phyloP scores from a whole-genome alignment of 179 eudicot species.

The Actinidia arguta region DNA sequence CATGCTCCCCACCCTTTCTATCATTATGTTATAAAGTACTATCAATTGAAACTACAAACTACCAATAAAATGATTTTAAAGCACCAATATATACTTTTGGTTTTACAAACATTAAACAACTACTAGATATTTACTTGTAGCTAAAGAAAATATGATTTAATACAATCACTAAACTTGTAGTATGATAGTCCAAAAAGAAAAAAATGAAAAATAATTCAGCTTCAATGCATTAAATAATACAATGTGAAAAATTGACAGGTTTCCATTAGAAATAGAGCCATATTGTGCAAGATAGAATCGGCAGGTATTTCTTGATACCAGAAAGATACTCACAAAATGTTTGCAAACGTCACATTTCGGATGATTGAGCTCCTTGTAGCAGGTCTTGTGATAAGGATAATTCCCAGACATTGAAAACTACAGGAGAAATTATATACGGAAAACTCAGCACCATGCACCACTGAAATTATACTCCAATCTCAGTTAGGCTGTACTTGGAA shows the following conservation, averaged over 20 bases:
- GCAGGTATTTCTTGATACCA: constrained; percentile 16
- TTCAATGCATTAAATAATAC: neutral
- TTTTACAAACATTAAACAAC: neutral
- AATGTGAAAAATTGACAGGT: neutral
- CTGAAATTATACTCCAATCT: neutral
- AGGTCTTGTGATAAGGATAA: constrained; percentile 76
- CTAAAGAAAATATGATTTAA: neutral
- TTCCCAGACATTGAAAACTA: constrained; percentile 82
- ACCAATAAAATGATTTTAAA: neutral
- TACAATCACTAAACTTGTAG: neutral
- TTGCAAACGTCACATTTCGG: constrained; percentile 92
- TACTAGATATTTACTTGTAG: neutral
- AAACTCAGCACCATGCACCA: neutral
- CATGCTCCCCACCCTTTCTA: neutral
- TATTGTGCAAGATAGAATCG: constrained; percentile 11
- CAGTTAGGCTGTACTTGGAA: too few species aligned
- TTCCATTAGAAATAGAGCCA: neutral
- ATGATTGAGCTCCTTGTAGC: constrained; percentile 88
- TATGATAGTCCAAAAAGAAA: neutral
- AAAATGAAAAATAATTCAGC: neutral
- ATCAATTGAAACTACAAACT: neutral
- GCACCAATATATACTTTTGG: neutral
- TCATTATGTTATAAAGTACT: neutral
- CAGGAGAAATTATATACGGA: constrained; percentile 22
- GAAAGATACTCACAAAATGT: constrained; percentile 67